Conservation (phyloP, 345 rosid genomes). For the Tarenaya hassleriana region DNA sequence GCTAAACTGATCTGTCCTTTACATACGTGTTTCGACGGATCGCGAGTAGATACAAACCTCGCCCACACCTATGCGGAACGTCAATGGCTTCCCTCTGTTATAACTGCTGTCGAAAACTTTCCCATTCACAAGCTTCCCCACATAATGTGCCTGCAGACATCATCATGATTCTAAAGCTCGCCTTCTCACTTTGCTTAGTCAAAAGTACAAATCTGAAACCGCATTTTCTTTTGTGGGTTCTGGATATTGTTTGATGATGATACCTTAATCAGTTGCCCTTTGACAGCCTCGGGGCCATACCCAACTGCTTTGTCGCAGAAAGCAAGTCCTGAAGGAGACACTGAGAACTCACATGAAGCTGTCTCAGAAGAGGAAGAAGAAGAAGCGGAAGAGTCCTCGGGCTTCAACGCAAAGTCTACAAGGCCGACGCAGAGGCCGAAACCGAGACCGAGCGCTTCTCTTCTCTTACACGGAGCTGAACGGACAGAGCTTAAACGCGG, state of each 20-base stretch:
- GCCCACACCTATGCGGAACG: slow-evolving; percentile 77
- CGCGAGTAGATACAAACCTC: slow-evolving; percentile 40
- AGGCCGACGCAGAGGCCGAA: slow-evolving; percentile 29
- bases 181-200: too few relatives aligned
- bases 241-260: background rate
- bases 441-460: slow-evolving; percentile 52
- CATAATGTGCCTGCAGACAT: slow-evolving; percentile 62
- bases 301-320: slow-evolving; percentile 77
- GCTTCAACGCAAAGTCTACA: slow-evolving; percentile 31
- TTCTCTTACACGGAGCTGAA: slow-evolving; percentile 36
- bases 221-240: background rate
- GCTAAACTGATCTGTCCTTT: too few relatives aligned
- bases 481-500: slow-evolving; percentile 17
- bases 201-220: slow-evolving; percentile 1
- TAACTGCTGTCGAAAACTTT: slow-evolving; percentile 91
- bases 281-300: slow-evolving; percentile 64
- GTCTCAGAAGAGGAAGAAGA: slow-evolving; percentile 40
- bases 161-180: too few relatives aligned
- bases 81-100: slow-evolving; percentile 76
- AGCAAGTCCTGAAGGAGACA: slow-evolving; percentile 82
- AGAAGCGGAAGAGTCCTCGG: slow-evolving; percentile 19
- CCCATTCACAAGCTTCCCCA: slow-evolving; percentile 81
- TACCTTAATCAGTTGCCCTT: slow-evolving; percentile 90
- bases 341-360: slow-evolving; percentile 53
- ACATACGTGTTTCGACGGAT: too few relatives aligned